These are phyloP conservation scores for Coelastrella sp. DNA, from an alignment of 139 green algal species.

Conservation along the genomic window DNA sequence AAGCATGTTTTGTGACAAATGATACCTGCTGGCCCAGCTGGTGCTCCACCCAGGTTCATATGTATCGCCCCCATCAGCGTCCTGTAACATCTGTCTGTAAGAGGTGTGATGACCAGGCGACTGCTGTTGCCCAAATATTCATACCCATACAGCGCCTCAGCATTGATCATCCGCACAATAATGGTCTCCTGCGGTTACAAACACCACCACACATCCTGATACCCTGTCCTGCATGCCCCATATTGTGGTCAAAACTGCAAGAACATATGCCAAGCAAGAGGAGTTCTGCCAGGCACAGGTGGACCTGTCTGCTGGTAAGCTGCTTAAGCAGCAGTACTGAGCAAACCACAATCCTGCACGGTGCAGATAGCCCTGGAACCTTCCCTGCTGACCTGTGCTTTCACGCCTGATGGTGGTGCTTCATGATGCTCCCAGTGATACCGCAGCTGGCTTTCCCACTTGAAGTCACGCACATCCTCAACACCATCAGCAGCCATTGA, in stretches of 20 bases:
- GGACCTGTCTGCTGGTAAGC: not conserved
- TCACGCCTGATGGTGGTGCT: conserved; percentile 66
- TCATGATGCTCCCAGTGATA: conserved; percentile 87
- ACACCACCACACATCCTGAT: not conserved
- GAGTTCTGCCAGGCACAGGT: no score
- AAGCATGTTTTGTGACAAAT: not conserved
- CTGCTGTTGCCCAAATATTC: conserved; percentile 84
- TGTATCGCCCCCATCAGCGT: conserved; percentile 84
- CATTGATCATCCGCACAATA: conserved; percentile 79
- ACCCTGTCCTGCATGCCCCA: no score
- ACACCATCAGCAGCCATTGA: conserved; percentile 76
- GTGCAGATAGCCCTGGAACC: not conserved
- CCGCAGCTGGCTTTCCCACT: conserved; percentile 70
- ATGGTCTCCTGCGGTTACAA: conserved; percentile 66
- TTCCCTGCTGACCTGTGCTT: conserved; percentile 34
- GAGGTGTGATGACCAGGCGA: conserved; percentile 80
- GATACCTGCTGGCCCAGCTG: conserved; percentile 62
- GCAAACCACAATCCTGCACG: not conserved
- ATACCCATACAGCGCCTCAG: conserved; percentile 81
- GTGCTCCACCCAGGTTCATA: conserved; percentile 81
- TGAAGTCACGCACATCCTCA: conserved; percentile 77
- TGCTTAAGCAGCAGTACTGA: not conserved
- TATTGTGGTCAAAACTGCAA: no score
- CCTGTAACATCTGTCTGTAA: conserved; percentile 85
- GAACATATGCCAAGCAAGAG: not conserved